A percentile compares a stretch with the other conserved stretches of the same genome.
Conservation (phyloP, 2,329 filamentous ascomycete species). For the Dactylellina sp. region DNA sequence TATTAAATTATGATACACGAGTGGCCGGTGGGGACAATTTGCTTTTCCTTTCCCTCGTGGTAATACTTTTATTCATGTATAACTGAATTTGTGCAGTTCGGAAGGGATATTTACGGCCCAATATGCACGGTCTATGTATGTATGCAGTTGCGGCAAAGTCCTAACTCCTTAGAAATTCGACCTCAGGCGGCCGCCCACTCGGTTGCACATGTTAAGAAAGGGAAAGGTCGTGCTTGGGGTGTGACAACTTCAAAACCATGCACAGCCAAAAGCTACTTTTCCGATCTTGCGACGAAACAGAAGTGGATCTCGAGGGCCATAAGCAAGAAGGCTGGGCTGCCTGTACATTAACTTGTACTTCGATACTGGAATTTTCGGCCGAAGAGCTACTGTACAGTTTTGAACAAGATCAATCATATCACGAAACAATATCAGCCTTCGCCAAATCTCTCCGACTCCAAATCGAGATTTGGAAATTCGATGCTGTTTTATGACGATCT, state of each 20-base stretch:
- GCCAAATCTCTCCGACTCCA: constrained; percentile 8
- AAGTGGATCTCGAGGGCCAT: constrained; percentile 36
- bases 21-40: constrained; percentile 24
- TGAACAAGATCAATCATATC: constrained; percentile 15
- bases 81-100: constrained; percentile 17
- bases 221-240: constrained; percentile 38
- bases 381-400: constrained; percentile 14
- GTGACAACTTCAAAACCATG: constrained; percentile 40
- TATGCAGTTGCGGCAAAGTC: constrained; percentile 18
- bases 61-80: constrained; percentile 4
- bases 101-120: constrained; percentile 29
- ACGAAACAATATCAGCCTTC: constrained; percentile 5
- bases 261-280: constrained; percentile 37
- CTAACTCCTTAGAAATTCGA: constrained; percentile 28
- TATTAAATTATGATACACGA: constrained; percentile 35
- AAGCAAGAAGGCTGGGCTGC: constrained; percentile 28
- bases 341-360: constrained; percentile 5
- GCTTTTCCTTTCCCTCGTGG: constrained; percentile 14
- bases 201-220: constrained; percentile 48
- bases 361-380: constrained; percentile 35
- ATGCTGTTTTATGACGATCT: constrained; percentile 37
- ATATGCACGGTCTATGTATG: constrained; percentile 20
- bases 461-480: constrained; percentile 19
- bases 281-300: constrained; percentile 56
- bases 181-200: constrained; percentile 46